Base-by-base conservation (phyloP, 2,329 filamentous ascomycete genomes). In the Chrysoporthe puriensis region DNA sequence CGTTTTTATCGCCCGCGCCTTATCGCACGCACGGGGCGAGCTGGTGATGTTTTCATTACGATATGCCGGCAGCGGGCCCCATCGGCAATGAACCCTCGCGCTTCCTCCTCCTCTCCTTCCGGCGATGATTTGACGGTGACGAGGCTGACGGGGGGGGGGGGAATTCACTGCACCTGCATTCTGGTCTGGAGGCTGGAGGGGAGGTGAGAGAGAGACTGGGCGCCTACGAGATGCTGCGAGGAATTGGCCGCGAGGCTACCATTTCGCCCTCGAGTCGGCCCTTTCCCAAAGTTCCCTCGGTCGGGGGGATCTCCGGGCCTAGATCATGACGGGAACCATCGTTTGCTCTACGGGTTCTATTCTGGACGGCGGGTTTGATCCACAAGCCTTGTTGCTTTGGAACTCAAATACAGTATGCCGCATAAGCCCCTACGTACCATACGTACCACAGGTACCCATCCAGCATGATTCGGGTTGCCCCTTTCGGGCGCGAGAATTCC, bases 261-360 rank as follows among this genome's bases (percentile, higher is more conserved):
- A 9, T 40, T 60, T n/a, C 43, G 44, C 60, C 44, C 8, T 32
- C 43, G 44, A 62, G 60, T 52, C 44, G 60, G 60, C 16, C 44
- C 60, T 62, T 67, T 60, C 57, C 26, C 61, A 40, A 61, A 43
- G 59, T 61, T 48, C 43, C 11, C n/a, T 61, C 59, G 3, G 42
- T 32, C 59, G 59, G 59, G 42, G 7, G 4, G 13, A 34, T 26
- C n/a, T 46, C 59, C 59, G 59, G 59, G 26, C 21, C 59, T 61
- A 60, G 9, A 52, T 21, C 21, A 54, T 13, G 21, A 40, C 21
- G 3, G 21, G 13, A 5, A 26, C 50, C 50, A 26, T 26, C 50
- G 21, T 54, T 21, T 54, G n/a, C 4, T 52, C 26, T 26, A 1
- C 44, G n/a, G 8, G 44, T 21, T 48, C 44, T 48, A 48, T n/a